Conservation (phyloP, 495 filamentous ascomycete species). For the Penicillium malachiteum region DNA sequence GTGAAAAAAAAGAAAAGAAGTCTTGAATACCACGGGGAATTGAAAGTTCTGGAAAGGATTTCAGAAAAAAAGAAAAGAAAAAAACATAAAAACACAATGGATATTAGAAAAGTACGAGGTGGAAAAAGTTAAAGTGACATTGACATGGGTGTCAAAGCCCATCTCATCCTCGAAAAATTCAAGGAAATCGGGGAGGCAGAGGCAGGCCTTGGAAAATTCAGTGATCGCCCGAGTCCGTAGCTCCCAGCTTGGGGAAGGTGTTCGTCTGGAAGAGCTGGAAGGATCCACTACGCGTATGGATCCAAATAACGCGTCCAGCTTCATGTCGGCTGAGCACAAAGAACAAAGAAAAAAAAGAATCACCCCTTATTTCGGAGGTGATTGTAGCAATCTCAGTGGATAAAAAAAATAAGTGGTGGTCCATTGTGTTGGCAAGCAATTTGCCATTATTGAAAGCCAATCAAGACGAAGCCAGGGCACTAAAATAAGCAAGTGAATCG, state of each 20-base stretch:
- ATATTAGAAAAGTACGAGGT: too few species aligned
- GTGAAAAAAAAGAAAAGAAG: not conserved
- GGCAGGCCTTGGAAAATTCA: too few species aligned
- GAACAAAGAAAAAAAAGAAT: not conserved
- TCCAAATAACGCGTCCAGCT: constrained; percentile 19
- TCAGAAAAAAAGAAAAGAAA: not conserved
- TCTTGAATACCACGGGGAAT: not conserved
- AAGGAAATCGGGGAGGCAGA: not conserved
- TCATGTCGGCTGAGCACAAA: not conserved
- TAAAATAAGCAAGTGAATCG: constrained; percentile 9
- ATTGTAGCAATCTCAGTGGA: not conserved
- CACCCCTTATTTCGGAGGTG: not conserved
- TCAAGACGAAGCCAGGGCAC: constrained; percentile 7
- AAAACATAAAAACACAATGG: not conserved
- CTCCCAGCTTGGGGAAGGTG: constrained; percentile 19
- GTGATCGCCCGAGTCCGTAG: constrained; percentile 8
- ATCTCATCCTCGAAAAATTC: not conserved
- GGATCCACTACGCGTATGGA: constrained; percentile 17
- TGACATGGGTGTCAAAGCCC: too few species aligned
- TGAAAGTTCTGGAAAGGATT: constrained; percentile 3
- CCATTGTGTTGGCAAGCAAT: constrained; percentile 2
- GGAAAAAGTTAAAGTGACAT: constrained; percentile 1
- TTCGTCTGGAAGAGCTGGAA: constrained; percentile 19
- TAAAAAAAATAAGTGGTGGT: not conserved
- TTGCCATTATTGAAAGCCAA: constrained; percentile 10